Percentiles rank a stretch among this genome's conserved stretches.
Evolutionary conservation across 352 stramenopile species (phyloP).

Genomic region (Blastocystis sp.): DNA sequence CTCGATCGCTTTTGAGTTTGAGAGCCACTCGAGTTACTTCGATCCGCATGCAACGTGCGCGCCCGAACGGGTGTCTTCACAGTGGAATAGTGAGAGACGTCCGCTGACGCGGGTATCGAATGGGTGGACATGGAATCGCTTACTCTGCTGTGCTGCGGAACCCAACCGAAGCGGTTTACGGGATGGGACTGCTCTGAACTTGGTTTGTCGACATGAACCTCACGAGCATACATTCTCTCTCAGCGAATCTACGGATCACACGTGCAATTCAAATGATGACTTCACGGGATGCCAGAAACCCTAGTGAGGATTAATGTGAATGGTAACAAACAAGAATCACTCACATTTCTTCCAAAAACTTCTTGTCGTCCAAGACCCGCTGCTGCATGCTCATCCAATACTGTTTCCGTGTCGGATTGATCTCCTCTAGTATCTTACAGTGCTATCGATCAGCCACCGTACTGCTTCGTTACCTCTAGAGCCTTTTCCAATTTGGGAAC

Average conservation of each 20-base stretch:
- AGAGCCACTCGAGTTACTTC: background rate
- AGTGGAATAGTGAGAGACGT: too few relatives aligned
- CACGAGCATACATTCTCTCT: background rate
- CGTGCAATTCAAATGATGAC: background rate
- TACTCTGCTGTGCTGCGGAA: background rate
- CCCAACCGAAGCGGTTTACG: background rate
- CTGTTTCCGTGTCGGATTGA: background rate
- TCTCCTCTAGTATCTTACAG: background rate
- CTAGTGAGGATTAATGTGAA: background rate
- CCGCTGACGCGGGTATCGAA: too few relatives aligned
- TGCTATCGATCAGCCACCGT: background rate
- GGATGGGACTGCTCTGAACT: background rate
- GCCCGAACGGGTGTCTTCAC: background rate
- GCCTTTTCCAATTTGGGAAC: background rate
- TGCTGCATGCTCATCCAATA: background rate
- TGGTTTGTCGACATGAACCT: background rate
- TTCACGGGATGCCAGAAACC: background rate
- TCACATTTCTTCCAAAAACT: background rate
- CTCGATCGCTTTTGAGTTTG: slow-evolving; percentile 23
- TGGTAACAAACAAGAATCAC: background rate
- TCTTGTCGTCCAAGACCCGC: background rate
- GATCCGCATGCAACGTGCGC: background rate
- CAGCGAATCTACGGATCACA: background rate
- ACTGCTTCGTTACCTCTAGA: background rate
- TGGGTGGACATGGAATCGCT: too few relatives aligned